phyloP scores from a whole-genome alignment of 2,329 filamentous ascomycete species.

The Penicillium nordicum region DNA sequence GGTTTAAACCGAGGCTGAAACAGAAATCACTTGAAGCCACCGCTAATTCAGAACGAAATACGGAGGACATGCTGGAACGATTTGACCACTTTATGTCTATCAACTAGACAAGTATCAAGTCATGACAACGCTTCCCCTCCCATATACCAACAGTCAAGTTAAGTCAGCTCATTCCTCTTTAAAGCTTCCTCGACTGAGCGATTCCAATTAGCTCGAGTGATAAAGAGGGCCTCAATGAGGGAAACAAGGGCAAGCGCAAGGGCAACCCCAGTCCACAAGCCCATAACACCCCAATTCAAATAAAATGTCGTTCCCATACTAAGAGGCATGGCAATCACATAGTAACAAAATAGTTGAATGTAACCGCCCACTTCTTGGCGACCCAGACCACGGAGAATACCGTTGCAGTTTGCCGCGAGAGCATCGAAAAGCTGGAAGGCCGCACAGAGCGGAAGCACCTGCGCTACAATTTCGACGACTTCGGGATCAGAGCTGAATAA shows the following conservation, averaged over 20 bases:
- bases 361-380: conserved; percentile 88
- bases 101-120: neutral
- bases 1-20: neutral
- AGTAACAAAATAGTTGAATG: conserved; percentile 82
- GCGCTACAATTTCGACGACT: conserved; percentile 65
- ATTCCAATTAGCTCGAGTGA: conserved; percentile 55
- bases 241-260: conserved; percentile 63
- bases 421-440: conserved; percentile 89
- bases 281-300: conserved; percentile 70
- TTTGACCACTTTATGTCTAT: neutral
- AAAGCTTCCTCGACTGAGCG: conserved; percentile 59
- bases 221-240: conserved; percentile 55
- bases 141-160: neutral
- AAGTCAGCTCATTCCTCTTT: conserved; percentile 48
- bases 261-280: conserved; percentile 77
- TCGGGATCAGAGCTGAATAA: conserved; percentile 73
- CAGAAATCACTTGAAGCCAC: neutral
- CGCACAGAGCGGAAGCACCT: conserved; percentile 74
- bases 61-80: neutral
- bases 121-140: neutral
- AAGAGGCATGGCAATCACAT: conserved; percentile 78
- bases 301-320: conserved; percentile 76
- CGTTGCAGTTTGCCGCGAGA: conserved; percentile 73
- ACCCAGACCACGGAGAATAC: conserved; percentile 80
- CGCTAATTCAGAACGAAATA: neutral